Base-by-base conservation (phyloP, 2,329 filamentous ascomycete genomes). In the Calcarisporium arbuscula region DNA sequence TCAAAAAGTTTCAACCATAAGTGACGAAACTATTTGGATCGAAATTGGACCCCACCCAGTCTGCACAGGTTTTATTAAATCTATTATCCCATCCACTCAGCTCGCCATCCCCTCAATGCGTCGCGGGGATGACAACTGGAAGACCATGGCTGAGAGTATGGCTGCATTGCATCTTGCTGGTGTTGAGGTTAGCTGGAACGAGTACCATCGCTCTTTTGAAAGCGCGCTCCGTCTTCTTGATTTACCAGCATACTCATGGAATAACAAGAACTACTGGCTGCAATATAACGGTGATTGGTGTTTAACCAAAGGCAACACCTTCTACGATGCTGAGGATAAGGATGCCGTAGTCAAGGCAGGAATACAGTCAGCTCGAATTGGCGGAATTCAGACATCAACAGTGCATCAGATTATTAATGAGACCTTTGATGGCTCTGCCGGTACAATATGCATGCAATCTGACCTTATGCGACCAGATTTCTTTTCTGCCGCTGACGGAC, bases 211-310 rank as follows among this genome's bases (percentile, higher is more conserved):
- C 35, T 61, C 66, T 39, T 71, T 70, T 42, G 47, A 50, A 15
- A 36, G 46, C 0, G 58, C 54, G 10, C 54, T 62, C 4, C 56
- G 57, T 4, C 64, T 87, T 8, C 58, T 85, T 6, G 64, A 74
- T 6, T 61, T 88, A 1, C 84, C 84, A 0, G 71, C 72, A 2
- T 89, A 88, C 53, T 69, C 70, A 0, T 89, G 82, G 60, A 79
- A 88, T 48, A 65, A 77, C 47, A 85, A 85, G 65, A 81, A 75
- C 44, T 86, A 87, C 53, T 79, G 74, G 74, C 64, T 77, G 27
- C 30, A 32, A 12, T 32, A 32, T 15, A 6, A 23, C 8, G 30
- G 30, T 16, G 17, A 3, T 82, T 81, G 44, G 77, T 74, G 28
- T 69, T 68, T 14, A 62, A 11, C 62, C 65, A 35, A 57, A 68